Base-by-base conservation (phyloP, 306 rosid species). In the Prunus fruticosa region DNA sequence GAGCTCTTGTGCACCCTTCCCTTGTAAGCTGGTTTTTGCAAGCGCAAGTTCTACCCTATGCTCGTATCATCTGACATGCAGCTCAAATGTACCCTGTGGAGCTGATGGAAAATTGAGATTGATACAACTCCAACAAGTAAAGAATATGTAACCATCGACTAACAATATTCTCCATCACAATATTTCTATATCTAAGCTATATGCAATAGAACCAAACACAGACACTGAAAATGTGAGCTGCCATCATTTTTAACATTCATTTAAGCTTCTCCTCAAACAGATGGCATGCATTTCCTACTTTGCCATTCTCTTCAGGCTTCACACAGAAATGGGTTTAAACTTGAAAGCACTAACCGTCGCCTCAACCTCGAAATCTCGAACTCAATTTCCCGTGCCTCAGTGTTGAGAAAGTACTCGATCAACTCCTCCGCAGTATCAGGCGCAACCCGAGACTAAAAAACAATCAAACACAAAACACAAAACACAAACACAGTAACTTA, bases 361-460 rank as follows among this genome's bases (percentile, higher is more conserved):
- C 96, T 89, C 90, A 89, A 70, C 80, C 96, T 89, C 0, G 96
- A 87, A 72, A 95, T 92, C 88, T 95, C 98, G 68, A 81, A 90
- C 81, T 92, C 96, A 60, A 95, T 88, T 28, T 95, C 96, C 79
- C 86, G 96, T 74, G 98, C 96, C 82, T 95, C 98, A 7, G 97
- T 95, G 76, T 95, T 90, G 41, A 95, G 92, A 60, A 95, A 84
- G 86, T 90, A 95, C 73, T 95, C 97, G 41, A 92, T 72, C 15
- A 95, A 85, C 27, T 80, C 92, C 52, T 82, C 79, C 0, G 87
- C 85, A 52, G 84, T 79, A 60, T 85, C 93, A 11, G 98, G 98
- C 72, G 75, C 76, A 71, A 52, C 69, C 61, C 97, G 94, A 64
- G 97, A 90, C 97, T 87, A 38, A 57, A 51, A 11, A 64, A 38